A percentile compares a stretch with the other conserved stretches of the same genome.
Evolutionary conservation across 1,284 basidiomycete genomes (phyloP).

Genomic region (Peniophora sp.): DNA sequence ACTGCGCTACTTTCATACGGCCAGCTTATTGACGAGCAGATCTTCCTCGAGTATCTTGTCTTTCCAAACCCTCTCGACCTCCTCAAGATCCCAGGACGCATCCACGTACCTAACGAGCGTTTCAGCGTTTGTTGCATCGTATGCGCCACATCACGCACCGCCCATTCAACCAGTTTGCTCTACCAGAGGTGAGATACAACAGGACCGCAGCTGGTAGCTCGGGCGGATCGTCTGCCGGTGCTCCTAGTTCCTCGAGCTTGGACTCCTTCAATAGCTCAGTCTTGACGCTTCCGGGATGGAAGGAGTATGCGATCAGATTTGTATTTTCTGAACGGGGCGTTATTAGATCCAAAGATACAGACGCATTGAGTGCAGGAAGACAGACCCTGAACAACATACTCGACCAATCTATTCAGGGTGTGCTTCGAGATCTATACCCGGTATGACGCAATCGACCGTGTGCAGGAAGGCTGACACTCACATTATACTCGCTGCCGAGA

Average conservation of each 20-base stretch:
- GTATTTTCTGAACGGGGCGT: too few species aligned
- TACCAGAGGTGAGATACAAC: background rate
- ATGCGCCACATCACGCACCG: background rate
- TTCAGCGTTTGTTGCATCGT: background rate
- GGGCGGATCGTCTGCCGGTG: background rate
- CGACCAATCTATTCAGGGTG: background rate
- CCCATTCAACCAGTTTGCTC: background rate
- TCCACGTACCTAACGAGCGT: background rate
- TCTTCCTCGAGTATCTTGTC: background rate
- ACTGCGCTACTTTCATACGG: background rate
- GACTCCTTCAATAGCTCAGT: background rate
- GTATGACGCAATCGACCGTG: too few species aligned
- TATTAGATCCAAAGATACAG: too few species aligned
- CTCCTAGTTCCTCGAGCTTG: background rate
- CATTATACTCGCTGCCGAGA: background rate
- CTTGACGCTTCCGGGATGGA: background rate
- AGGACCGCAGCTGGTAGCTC: background rate
- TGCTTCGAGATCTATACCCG: background rate
- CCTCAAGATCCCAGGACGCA: background rate
- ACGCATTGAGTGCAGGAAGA: too few species aligned
- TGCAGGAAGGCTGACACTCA: too few species aligned
- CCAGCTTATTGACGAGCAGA: background rate
- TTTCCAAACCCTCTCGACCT: conserved; percentile 1
- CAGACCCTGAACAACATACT: background rate
- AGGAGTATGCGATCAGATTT: too few species aligned